Percentiles rank a stretch among this genome's conserved stretches.
phyloP scores from a whole-genome alignment of 495 filamentous ascomycete species.

The Penicillium turbatum region DNA sequence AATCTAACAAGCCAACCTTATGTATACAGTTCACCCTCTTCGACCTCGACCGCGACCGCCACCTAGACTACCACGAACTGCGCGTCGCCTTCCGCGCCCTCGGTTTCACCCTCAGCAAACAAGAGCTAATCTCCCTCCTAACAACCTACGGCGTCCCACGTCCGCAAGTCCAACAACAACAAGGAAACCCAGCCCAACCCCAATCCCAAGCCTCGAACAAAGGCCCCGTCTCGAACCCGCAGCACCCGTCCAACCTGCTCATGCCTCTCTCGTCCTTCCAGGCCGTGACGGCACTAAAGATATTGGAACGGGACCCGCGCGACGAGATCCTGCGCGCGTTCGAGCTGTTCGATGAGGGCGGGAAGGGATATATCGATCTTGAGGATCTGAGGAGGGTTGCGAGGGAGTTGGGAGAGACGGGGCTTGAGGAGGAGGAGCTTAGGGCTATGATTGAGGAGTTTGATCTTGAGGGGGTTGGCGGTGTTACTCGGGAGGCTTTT shows the following conservation, averaged over 20 bases:
- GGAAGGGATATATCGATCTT: conserved; percentile 79
- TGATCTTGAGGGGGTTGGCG: conserved; percentile 88
- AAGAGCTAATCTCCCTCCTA: conserved; percentile 72
- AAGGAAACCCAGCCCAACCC: conserved; percentile 19
- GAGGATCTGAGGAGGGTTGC: conserved; percentile 84
- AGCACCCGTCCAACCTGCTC: conserved; percentile 54
- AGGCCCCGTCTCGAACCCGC: conserved; percentile 33
- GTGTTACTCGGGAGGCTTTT: conserved; percentile 87
- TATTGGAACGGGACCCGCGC: conserved; percentile 74
- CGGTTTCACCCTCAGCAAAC: conserved; percentile 84
- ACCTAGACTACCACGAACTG: conserved; percentile 96
- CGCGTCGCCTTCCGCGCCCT: conserved; percentile 96
- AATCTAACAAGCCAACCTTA: too few relatives aligned
- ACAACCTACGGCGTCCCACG: conserved; percentile 65
- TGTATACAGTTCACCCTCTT: conserved; percentile 79
- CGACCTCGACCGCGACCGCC: conserved; percentile 91
- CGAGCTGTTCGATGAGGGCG: conserved; percentile 75
- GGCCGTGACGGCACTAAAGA: conserved; percentile 71
- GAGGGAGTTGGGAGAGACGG: conserved; percentile 82
- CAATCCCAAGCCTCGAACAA: conserved; percentile 27
- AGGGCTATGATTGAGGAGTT: conserved; percentile 98
- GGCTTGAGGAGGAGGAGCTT: conserved; percentile 86
- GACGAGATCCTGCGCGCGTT: conserved; percentile 94
- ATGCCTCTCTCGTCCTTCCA: conserved; percentile 72
- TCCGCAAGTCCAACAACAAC: conserved; percentile 45